These are phyloP conservation scores for Epichloe glyceriae DNA, from an alignment of 2,329 filamentous ascomycete genomes.

Conservation along the genomic window DNA sequence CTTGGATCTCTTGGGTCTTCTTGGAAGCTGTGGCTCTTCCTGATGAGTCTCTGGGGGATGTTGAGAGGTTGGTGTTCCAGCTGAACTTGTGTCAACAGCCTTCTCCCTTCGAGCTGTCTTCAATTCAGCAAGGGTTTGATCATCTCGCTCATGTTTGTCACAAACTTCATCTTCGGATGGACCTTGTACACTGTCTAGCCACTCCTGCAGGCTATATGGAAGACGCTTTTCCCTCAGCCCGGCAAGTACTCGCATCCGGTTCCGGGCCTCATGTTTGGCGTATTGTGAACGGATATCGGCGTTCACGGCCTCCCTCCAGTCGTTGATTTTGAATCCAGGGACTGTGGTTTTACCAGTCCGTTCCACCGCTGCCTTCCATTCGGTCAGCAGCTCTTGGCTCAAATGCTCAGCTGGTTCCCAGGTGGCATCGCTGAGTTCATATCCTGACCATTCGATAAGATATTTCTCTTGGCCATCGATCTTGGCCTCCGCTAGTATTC, in stretches of 20 bases:
- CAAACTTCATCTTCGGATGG: conserved; percentile 1
- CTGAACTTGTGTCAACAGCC: not conserved
- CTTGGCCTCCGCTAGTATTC: conserved; percentile 34
- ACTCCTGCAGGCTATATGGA: not conserved
- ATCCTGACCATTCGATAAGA: conserved; percentile 26
- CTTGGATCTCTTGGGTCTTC: not conserved
- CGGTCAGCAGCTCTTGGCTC: conserved; percentile 21
- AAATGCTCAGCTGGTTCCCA: conserved; percentile 40
- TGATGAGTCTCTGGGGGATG: not conserved
- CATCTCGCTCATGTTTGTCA: not conserved
- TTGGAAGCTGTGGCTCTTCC: not conserved
- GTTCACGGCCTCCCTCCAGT: conserved; percentile 22
- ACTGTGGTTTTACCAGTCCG: conserved; percentile 19
- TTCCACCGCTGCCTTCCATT: conserved; percentile 32
- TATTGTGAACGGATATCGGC: conserved; percentile 17
- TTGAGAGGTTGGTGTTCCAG: not conserved
- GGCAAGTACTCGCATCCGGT: conserved; percentile 27
- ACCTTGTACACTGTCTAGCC: not conserved
- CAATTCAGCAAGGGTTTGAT: not conserved
- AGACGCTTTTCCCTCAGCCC: conserved; percentile 14
- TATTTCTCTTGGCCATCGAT: conserved; percentile 16
- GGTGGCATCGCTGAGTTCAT: conserved; percentile 20
- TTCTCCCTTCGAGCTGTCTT: not conserved
- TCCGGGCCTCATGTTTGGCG: conserved; percentile 29
- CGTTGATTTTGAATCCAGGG: conserved; percentile 24